Percentiles rank a stretch among this genome's conserved stretches.
These are phyloP conservation scores for Candida taoyuanica DNA, from an alignment of 805 yeast genomes.

Conservation along the genomic window DNA sequence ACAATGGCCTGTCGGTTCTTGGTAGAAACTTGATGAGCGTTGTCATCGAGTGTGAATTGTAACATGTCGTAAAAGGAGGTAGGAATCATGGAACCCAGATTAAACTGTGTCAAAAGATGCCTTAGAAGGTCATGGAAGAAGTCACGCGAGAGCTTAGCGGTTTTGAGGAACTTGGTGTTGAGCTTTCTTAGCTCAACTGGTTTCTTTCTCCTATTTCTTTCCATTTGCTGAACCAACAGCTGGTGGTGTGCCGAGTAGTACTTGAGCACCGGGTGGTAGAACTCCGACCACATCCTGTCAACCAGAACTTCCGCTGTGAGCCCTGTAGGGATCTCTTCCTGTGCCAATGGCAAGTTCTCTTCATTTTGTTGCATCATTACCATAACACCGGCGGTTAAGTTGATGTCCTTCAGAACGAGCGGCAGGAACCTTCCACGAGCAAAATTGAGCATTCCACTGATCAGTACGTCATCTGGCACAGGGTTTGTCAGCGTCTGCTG, in stretches of 20 bases:
- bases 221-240: conserved; percentile 1
- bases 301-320: conserved; percentile 32
- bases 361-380: not conserved
- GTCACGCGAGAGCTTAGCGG: conserved; percentile 39
- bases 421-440: conserved; percentile 43
- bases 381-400: conserved; percentile 9
- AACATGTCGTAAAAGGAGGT: conserved; percentile 14
- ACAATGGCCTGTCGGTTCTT: conserved; percentile 13
- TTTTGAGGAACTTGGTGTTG: conserved; percentile 47
- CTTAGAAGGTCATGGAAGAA: conserved; percentile 45
- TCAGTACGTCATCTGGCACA: conserved; percentile 21
- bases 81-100: conserved; percentile 29
- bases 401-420: conserved; percentile 38
- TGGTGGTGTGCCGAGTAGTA: conserved; percentile 31
- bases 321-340: not conserved
- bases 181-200: conserved; percentile 54
- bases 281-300: conserved; percentile 53
- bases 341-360: conserved; percentile 10
- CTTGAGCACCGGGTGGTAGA: conserved; percentile 62
- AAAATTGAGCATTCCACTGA: conserved; percentile 42
- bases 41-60: conserved; percentile 3
- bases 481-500: conserved; percentile 6
- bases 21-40: conserved; percentile 10
- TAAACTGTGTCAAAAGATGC: conserved; percentile 35
- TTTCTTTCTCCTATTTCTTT: conserved; percentile 10